phyloP scores from a whole-genome alignment of 2,329 filamentous ascomycete species.

The Sporothrix curviconia region DNA sequence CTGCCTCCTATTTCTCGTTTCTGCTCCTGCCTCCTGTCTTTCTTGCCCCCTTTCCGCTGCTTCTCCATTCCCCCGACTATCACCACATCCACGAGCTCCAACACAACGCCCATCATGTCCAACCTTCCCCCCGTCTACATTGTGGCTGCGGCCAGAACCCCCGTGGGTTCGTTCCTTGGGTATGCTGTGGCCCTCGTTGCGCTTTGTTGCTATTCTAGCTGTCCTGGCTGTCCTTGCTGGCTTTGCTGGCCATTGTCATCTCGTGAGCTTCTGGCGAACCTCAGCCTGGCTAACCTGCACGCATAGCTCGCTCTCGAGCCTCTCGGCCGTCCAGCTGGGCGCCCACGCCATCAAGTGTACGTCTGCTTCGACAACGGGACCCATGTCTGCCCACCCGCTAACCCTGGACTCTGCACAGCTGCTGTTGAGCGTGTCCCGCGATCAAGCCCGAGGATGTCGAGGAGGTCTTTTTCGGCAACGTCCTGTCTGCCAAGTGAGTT shows the following conservation, averaged over 20 bases:
- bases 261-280: not conserved
- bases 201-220: not conserved
- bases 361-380: too few species aligned
- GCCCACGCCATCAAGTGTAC: slow-evolving; percentile 87
- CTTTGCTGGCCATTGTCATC: not conserved
- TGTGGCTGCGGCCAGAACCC: slow-evolving; percentile 83
- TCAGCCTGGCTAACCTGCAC: not conserved
- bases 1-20: not conserved
- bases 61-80: too few species aligned
- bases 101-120: slow-evolving; percentile 53
- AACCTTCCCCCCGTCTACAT: slow-evolving; percentile 88
- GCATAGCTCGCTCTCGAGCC: slow-evolving; percentile 74
- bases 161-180: slow-evolving; percentile 92
- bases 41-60: not conserved
- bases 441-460: slow-evolving; percentile 87
- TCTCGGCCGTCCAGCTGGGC: slow-evolving; percentile 80
- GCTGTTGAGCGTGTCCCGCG: slow-evolving; percentile 80
- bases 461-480: slow-evolving; percentile 97
- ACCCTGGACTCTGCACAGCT: slow-evolving; percentile 40
- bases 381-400: not conserved
- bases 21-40: slow-evolving; percentile 4
- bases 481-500: slow-evolving; percentile 84
- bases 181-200: slow-evolving; percentile 36
- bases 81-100: not conserved
- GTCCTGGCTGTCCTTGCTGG: slow-evolving; percentile 9